Evolutionary conservation across 306 rosid species (phyloP).

Genomic region (Heteromeles arbutifolia): DNA sequence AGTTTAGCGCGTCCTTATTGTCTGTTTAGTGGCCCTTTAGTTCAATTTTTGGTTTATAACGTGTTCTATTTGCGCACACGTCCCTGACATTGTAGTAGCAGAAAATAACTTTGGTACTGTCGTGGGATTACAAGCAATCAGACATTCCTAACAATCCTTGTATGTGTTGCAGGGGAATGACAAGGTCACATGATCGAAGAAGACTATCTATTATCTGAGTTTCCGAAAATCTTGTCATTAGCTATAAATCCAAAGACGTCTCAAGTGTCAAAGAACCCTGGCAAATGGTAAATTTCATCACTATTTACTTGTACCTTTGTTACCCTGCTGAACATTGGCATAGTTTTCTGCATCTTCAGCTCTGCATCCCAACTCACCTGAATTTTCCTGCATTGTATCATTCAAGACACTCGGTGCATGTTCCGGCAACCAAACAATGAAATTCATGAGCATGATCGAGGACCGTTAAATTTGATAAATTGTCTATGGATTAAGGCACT

Average conservation of each 20-base stretch:
- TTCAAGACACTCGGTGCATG: slow-evolving; percentile 1
- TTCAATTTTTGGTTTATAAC: too few relatives aligned
- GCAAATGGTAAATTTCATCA: not conserved
- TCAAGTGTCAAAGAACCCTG: not conserved
- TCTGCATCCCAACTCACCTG: not conserved
- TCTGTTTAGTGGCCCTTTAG: too few relatives aligned
- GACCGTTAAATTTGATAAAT: not conserved
- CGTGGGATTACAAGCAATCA: too few relatives aligned
- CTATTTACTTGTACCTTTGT: not conserved
- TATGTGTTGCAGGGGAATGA: not conserved
- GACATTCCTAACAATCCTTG: too few relatives aligned
- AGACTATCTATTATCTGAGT: not conserved
- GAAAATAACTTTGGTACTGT: too few relatives aligned
- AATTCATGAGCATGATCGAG: not conserved
- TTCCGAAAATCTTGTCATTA: too few relatives aligned
- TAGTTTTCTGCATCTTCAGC: not conserved
- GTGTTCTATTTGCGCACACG: too few relatives aligned
- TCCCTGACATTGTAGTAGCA: too few relatives aligned
- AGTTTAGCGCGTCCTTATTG: too few relatives aligned
- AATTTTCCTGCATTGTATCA: slow-evolving; percentile 9
- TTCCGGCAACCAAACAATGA: not conserved
- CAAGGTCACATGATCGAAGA: not conserved
- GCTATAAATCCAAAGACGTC: not conserved
- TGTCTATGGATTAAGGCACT: not conserved
- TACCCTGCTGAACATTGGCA: slow-evolving; percentile 10